Base-by-base conservation (phyloP, 108 stramenopile genomes). In the Mayamaea pseudoterrestris region DNA sequence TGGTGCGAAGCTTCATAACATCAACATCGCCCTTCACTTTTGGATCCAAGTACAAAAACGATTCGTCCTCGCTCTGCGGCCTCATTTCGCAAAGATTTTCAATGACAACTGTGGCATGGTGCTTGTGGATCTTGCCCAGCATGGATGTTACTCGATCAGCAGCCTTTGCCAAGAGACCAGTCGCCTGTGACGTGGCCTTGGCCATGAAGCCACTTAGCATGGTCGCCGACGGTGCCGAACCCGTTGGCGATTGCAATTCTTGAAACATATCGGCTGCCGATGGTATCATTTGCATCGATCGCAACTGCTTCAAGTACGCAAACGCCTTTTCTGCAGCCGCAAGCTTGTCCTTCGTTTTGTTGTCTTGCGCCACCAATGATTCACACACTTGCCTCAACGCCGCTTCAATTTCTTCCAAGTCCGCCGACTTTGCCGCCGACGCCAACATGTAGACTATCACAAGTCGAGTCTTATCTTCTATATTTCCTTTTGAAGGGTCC, bases 401-500 rank as follows among this genome's bases (percentile, higher is more conserved):
- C 35, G 57, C 52, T 8, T 81, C 64, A 36, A 93, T 85, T 57
- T 89, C 89, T 35, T 92, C 76, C 25, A 93, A 57, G 41, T 93
- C 94, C 8, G 73, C 54, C 14, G 65, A 69, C 27, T 70, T 76
- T 9, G 65, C 85, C 30, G 80, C 61, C 13, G 83, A 71, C 5
- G 91, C 74, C 26, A 95, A 62, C 28, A 68, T 58, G 51, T 80
- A 92, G 12, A 96, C 82, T 32, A 88, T 70, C 16, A 96, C 53
- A 48, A 98, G 60, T 22, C 97, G 88, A 1, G 94, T 55, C 66
- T 98, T 98, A 71, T 98, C 97, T 49, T 93, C 71, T 14, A 96
- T 64, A 50, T 84, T 91, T 46, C 94, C 96, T 73, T 94, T 95
- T 21, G 59, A 55, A 28, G 87, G 58, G 57, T 88, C 85, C 5